These are phyloP conservation scores for Potentilla sterilis DNA, from an alignment of 306 rosid species.

Conservation along the genomic window DNA sequence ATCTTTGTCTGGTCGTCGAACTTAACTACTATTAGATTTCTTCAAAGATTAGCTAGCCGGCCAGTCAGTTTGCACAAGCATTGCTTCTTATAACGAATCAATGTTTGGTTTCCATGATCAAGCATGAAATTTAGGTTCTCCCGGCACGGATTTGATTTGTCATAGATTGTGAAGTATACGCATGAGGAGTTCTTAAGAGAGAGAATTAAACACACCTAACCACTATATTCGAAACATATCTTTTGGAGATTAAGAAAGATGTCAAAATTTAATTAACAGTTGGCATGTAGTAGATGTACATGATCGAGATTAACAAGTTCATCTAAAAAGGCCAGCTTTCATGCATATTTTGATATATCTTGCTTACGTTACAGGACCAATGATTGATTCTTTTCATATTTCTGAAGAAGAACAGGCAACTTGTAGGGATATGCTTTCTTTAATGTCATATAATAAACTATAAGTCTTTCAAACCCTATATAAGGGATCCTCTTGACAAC, in stretches of 20 bases:
- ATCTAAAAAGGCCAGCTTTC: conserved; percentile 9
- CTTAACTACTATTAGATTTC: conserved; percentile 42
- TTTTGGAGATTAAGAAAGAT: background rate
- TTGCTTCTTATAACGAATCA: background rate
- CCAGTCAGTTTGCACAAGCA: background rate
- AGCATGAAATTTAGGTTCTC: conserved; percentile 1
- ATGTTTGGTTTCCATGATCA: conserved; percentile 2
- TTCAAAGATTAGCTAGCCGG: conserved; percentile 7
- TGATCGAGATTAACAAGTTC: background rate
- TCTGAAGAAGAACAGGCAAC: background rate
- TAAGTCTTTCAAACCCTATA: background rate
- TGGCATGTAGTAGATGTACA: conserved; percentile 9
- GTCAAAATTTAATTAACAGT: conserved; percentile 1
- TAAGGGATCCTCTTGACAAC: conserved; percentile 1
- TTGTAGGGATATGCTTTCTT: background rate
- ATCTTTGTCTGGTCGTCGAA: conserved; percentile 55
- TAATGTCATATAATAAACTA: background rate
- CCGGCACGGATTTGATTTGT: conserved; percentile 9
- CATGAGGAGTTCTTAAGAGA: background rate
- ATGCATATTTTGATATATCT: background rate
- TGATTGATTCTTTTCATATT: conserved; percentile 1
- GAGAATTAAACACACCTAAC: conserved; percentile 9
- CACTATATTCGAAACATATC: background rate
- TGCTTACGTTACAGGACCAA: conserved; percentile 11
- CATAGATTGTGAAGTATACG: conserved; percentile 7